These are phyloP conservation scores for Russula abietina DNA, from an alignment of 768 basidiomycete genomes.

Conservation along the genomic window DNA sequence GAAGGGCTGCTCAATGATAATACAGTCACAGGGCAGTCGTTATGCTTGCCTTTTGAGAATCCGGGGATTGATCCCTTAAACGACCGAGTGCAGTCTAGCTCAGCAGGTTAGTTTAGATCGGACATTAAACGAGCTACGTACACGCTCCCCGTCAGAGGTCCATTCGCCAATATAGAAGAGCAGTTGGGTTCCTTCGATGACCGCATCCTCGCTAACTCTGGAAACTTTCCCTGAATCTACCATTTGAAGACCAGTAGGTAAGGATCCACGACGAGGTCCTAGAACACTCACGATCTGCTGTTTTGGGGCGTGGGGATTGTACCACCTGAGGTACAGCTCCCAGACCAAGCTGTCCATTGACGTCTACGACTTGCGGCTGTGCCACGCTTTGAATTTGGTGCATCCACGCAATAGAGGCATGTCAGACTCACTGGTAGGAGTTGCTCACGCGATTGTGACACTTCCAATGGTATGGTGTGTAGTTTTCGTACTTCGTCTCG, in stretches of 20 bases:
- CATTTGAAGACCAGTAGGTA: neutral
- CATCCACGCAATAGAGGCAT: neutral
- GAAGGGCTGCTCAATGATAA: neutral
- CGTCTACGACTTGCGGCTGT: neutral
- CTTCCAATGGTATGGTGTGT: neutral
- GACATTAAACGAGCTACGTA: slow-evolving; percentile 26
- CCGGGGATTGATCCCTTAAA: slow-evolving; percentile 7
- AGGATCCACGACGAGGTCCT: neutral
- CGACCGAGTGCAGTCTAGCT: slow-evolving; percentile 14
- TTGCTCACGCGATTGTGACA: neutral
- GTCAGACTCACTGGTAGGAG: neutral
- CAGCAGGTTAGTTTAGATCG: neutral
- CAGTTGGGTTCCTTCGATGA: slow-evolving; percentile 36
- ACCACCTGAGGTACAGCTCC: neutral
- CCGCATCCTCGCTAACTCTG: slow-evolving; percentile 29
- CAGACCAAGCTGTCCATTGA: neutral
- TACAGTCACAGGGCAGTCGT: neutral
- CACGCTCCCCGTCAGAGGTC: slow-evolving; percentile 36
- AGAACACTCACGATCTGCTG: slow-evolving; percentile 3
- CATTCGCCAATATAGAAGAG: slow-evolving; percentile 41
- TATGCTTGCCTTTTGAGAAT: slow-evolving; percentile 10
- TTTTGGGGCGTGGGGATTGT: neutral
- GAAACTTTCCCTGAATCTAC: slow-evolving; percentile 31
- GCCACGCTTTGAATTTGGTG: neutral
- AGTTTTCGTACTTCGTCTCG: slow-evolving; percentile 1